Conservation (phyloP, 176 grass and related monocot genomes). For the Bonia amplexicaulis region DNA sequence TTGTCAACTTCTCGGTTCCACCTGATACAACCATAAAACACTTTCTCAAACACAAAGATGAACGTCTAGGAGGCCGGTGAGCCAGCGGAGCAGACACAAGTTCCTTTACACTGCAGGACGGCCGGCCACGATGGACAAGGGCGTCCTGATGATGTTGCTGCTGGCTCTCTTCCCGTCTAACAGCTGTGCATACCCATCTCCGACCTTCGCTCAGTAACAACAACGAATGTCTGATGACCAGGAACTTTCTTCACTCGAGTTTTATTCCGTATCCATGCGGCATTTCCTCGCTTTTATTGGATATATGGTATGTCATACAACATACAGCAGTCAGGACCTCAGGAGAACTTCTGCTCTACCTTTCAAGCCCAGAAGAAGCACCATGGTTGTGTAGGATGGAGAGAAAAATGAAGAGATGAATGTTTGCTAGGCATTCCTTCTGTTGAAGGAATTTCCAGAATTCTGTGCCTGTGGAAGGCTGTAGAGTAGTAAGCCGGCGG, state of each 20-base stretch:
- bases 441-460: conserved; percentile 26
- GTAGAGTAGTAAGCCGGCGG: conserved; percentile 65
- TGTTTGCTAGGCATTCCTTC: conserved; percentile 17
- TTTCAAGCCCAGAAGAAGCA: conserved; percentile 9
- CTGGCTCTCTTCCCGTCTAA: conserved; percentile 36
- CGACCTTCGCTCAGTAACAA: conserved; percentile 26
- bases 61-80: not conserved
- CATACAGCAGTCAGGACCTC: conserved; percentile 5
- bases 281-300: conserved; percentile 28
- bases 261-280: conserved; percentile 20
- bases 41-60: conserved; percentile 4
- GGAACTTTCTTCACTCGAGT: conserved; percentile 22
- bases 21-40: not conserved
- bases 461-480: conserved; percentile 44
- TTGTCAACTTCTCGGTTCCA: not conserved
- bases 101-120: not conserved
- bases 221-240: not conserved
- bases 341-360: conserved; percentile 60
- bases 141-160: conserved; percentile 18
- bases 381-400: conserved; percentile 15
- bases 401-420: conserved; percentile 3
- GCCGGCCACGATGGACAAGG: conserved; percentile 4
- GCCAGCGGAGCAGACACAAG: not conserved
- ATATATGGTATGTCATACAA: conserved; percentile 25
- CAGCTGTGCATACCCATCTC: conserved; percentile 3